Base-by-base conservation (phyloP, 352 stramenopile species). In the Thalassiosira mediterranea region DNA sequence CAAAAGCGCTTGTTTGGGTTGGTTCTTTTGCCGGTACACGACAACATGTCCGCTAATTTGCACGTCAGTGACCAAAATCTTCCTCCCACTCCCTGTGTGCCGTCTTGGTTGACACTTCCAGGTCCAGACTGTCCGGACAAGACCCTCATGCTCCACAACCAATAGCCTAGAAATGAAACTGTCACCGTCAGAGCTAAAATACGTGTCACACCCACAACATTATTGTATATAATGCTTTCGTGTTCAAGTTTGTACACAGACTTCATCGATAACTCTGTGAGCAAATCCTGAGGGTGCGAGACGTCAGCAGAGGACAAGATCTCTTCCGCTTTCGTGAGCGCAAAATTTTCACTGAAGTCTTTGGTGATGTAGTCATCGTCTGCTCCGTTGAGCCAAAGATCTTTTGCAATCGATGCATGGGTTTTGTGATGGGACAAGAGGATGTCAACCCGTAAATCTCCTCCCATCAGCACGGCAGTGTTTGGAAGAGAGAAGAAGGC, bases 401-500 rank as follows among this genome's bases (percentile, higher is more conserved):
- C 51, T 38, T 64, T 60, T 34, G 53, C 37, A 8, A 34, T 31
- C 11, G 48, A 60, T 46, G 48, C 26, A 17, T 63, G 54, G 4
- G 58, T 31, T 48, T 58, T 68, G 53, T 59, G 51, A 65, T 83
- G 57, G 8, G 63, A 76, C 31, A 84, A 60, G 10, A 86, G 54
- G 47, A 81, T 57, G 47, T 87, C 67, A 11, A 86, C 51, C 31
- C 80, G 53, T 11, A 89, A 26, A 47, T 86, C 66, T 8, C 67
- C 76, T 5, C 75, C 79, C 15, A 76, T 63, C 3, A 86, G 72
- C 8, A 86, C 66, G 34, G 66, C 79, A 32, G 79, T 72, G 52
- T 79, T 84, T 17, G 81, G 83, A n/a, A 88, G 59, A 0, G 83
- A 77, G 64, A 88, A 90, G 19, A 79, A 75, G 21, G 83, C 72